Base-by-base conservation (phyloP, 1,284 basidiomycete genomes). In the Chondrostereum purpureum region DNA sequence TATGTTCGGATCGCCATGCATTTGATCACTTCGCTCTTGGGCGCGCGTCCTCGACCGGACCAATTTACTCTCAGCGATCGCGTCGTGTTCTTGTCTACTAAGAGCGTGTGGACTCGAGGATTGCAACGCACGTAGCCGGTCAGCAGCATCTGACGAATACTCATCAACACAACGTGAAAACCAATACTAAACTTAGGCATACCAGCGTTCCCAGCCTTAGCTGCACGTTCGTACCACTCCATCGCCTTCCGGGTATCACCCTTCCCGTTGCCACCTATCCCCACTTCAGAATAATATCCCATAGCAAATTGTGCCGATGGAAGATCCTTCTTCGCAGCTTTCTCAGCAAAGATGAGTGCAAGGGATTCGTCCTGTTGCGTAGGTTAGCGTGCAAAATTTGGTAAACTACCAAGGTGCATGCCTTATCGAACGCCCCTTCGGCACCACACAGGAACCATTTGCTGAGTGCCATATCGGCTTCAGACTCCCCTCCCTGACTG, bases 361-460 rank as follows among this genome's bases (percentile, higher is more conserved):
- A 97, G 72, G 0, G 63, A 67, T 61, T 97, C 93, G 63, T 96
- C 92, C 66, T n/a, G n/a, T n/a, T n/a, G n/a, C n/a, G n/a, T n/a
- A 93, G 93, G 20, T 90, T 88, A 55, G 97, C 95, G 2, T 64
- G 67, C 2, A 62, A 63, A 4, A 20, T 12, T 2, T 22, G 21
- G n/a, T 16, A 23, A 42, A 33, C 20, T 14, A 20, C n/a, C 14
- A 6, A 2, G n/a, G n/a, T n/a, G n/a, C n/a, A n/a, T n/a, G n/a
- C n/a, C n/a, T 84, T 84, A 19, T 81, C 79, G 53, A 88, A 88
- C 42, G 65, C 70, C 17, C 78, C 78, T 27, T 89, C 83, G 0
- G 81, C 81, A 0, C 90, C 72, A 60, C 92, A 95, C 42, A 96
- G 66, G 72, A 95, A 96, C 93, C 92, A 96, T 64, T 94, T 96